Conservation (phyloP, 306 rosid species). For the Acacia crassicarpa region DNA sequence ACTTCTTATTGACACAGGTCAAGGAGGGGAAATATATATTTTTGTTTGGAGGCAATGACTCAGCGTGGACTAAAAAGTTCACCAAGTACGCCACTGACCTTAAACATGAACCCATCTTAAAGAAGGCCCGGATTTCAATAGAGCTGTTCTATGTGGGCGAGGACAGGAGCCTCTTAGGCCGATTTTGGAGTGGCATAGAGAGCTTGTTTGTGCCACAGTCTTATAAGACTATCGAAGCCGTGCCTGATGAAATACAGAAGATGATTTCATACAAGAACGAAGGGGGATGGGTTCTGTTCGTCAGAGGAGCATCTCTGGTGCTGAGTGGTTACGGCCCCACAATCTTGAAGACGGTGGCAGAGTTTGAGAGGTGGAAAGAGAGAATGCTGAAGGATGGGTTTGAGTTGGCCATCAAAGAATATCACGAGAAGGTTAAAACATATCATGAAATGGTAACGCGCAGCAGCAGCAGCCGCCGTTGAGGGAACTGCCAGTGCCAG, state of each 20-base stretch:
- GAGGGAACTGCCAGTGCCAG: neutral
- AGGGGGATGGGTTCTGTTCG: conserved; percentile 7
- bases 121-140: neutral
- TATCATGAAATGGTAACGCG: conserved; percentile 1
- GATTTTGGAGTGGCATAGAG: conserved; percentile 2
- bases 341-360: conserved; percentile 8
- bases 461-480: neutral
- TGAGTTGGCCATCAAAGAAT: conserved; percentile 1
- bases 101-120: neutral
- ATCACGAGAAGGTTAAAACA: conserved; percentile 9
- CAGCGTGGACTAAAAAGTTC: neutral
- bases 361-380: conserved; percentile 14
- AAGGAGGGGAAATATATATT: conserved; percentile 32
- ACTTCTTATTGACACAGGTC: neutral
- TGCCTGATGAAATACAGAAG: neutral
- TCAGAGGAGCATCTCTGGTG: conserved; percentile 6
- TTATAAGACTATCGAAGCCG: neutral
- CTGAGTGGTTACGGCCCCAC: conserved; percentile 1
- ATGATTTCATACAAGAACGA: neutral
- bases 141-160: conserved; percentile 8
- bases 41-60: conserved; percentile 49
- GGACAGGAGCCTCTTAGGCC: neutral
- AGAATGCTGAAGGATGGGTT: conserved; percentile 1
- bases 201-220: neutral
- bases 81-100: conserved; percentile 4